Base-by-base conservation (phyloP, 2,329 filamentous ascomycete genomes). In the Ambrosiella cleistominuta region DNA sequence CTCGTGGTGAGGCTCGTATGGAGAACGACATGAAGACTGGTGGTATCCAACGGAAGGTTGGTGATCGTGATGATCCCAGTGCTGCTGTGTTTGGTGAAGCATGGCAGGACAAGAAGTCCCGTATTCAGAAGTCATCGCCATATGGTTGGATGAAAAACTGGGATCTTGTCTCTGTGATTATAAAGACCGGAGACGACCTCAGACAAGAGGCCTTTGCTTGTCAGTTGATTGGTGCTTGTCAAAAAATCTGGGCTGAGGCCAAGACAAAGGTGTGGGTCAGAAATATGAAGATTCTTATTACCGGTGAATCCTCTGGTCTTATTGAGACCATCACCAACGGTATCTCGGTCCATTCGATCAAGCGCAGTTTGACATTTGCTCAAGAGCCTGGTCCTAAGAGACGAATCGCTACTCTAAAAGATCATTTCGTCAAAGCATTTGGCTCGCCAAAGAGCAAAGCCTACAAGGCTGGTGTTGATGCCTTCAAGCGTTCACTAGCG, bases 71-170 rank as follows among this genome's bases (percentile, higher is more conserved):
- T 65, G 87, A 93, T 66, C 87, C 87, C 47, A 90, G 86, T 65
- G 87, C 87, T 40, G 87, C 87, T 8, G 88, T 88, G 4, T 91
- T 93, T 69, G 87, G 88, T 60, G 87, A 93, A 70, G 87, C 87
- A 17, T 93, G 87, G 87, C 81, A 85, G 64, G 78, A 82, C 58
- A 93, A 93, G 70, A 87, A 85, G 65, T 87, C 91, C 69, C 84
- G 87, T 17, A 88, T 93, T 66, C 79, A 87, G 61, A 85, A 86
- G 64, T 86, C 86, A 1, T 91, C 86, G 0, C 87, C 87, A 0
- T 93, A 90, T 66, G 87, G 87, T 8, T 88, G 85, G 81, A 88
- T 89, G 82, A 87, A 87, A 71, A 91, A 89, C 66, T 93, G 87
- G 87, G 87, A 93, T 65, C 75, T 93, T 27, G 76, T 93, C 62